Base-by-base conservation (phyloP, 2,329 filamentous ascomycete species). In the Colletotrichum liriopes region DNA sequence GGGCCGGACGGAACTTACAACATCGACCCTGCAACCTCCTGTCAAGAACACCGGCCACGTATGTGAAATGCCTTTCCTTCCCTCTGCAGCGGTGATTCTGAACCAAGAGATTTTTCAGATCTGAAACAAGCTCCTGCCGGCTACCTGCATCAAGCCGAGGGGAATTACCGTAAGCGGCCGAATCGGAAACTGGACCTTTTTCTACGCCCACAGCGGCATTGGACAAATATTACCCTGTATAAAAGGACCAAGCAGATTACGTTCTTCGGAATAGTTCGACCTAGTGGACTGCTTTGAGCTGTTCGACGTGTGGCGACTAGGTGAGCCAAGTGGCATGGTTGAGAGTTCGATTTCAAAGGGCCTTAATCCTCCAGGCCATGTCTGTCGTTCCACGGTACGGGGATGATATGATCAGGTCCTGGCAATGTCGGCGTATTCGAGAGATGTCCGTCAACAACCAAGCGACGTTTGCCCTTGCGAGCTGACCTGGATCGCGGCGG, bases 341-440 rank as follows among this genome's bases (percentile, higher is more conserved):
- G 52, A 41, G 8, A 16, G 23, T 11, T 35, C 26, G 56, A 20
- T 26, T 14, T 26, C n/a, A 41, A 35, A 43, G 49, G 61, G 35
- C 11, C 16, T 29, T 35, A 1, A 8, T 37, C 41, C 47, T 20
- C n/a, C 45, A 12, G 26, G 55, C 23, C 23, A 23, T 16, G 43
- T 52, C 35, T 37, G 35, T 32, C 43, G 64, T 58, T 61, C 47
- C 63, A 45, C 23, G 55, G 55, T 47, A 47, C 67, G 35, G 16
- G 32, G 6, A 20, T 54, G 52, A 9, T 29, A 18, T 11, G 37
- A 18, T 39, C 41, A 32, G 63, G 47, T 56, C 39, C 47, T 49
- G 64, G 39, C 32, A 64, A 65, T 32, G 32, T 51, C 32, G n/a
- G 32, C 37, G 51, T 14, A 18, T 43, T 8, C 26, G 32, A 23